Base-by-base conservation (phyloP, 1,139 yeast genomes). In the Diutina pseudorugosa region DNA sequence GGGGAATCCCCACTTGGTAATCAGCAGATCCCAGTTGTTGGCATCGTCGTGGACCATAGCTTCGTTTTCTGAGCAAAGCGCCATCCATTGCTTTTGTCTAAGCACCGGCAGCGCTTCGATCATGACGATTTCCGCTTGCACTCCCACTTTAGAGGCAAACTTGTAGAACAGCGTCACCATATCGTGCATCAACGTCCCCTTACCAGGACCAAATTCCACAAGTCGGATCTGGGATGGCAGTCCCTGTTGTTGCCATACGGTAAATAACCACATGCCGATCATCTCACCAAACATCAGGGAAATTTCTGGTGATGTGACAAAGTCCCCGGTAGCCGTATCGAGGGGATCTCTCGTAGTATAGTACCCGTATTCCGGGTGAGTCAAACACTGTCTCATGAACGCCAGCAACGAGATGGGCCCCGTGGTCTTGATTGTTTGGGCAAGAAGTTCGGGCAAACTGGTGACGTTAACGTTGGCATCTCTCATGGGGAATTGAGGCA, bases 181-280 rank as follows among this genome's bases (percentile, higher is more conserved):
- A 62, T 88, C 96, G 59, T 72, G 72, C 80, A 86, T 82, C 59
- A 88, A 68, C 0, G 96, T 86, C 0, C 96, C 96, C 60, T 77
- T 75, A 4, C 96, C 96, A 0, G 96, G 96, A 0, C 96, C 96
- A 64, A 87, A 80, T 64, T 88, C 96, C n/a, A 87, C 72, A n/a
- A 88, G 61, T 53, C 84, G 71, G 36, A 83, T 67, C 8, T 62
- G 57, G 1, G 57, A 40, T 0, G 90, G 87, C 45, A 65, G 67
- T 1, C 73, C 71, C 60, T 85, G 91, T 2, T 71, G 66, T 52
- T 77, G 61, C 88, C 91, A 86, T 25, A 78, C 74, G 19, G 77
- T 71, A 55, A 71, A 79, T 54, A 76, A 70, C 90, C 95, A 88
- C 9, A 88, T 70, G 0, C 95, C 95, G 53, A 87, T 75, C 72